Evolutionary conservation across 176 grass and related monocot species (phyloP).

Genomic region (Leersia perrieri): DNA sequence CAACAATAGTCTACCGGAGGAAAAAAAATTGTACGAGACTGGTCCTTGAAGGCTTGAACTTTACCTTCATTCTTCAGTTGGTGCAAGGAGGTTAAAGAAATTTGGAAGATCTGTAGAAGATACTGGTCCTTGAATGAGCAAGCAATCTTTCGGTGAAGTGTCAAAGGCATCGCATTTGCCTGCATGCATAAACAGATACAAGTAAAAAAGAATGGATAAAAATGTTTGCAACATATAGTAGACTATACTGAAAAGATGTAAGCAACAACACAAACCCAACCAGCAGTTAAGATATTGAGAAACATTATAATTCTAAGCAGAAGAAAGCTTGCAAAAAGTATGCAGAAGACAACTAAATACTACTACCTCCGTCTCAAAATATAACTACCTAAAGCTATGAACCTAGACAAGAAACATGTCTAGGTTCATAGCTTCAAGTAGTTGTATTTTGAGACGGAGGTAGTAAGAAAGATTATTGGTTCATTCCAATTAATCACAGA

Average conservation of each 20-base stretch:
- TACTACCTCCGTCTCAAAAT: too few species aligned
- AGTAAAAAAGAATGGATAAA: neutral
- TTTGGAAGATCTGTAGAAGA: slow-evolving; percentile 95
- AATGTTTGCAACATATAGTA: neutral
- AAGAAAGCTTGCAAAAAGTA: slow-evolving; percentile 27
- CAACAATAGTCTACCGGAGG: slow-evolving; percentile 19
- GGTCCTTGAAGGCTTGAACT: slow-evolving; percentile 63
- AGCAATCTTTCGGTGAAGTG: slow-evolving; percentile 74
- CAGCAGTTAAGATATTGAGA: neutral
- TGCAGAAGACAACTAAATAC: neutral
- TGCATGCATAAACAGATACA: slow-evolving; percentile 44
- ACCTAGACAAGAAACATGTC: too few species aligned
- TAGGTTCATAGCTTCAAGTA: too few species aligned
- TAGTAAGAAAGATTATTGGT: slow-evolving; percentile 17
- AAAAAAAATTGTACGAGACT: slow-evolving; percentile 21
- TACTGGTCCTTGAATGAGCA: slow-evolving; percentile 91
- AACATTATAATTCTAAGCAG: neutral
- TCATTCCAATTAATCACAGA: slow-evolving; percentile 1
- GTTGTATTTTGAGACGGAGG: too few species aligned
- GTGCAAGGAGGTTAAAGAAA: slow-evolving; percentile 88
- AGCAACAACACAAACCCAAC: neutral
- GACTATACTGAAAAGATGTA: slow-evolving; percentile 17
- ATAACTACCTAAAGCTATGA: too few species aligned
- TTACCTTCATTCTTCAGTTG: slow-evolving; percentile 88
- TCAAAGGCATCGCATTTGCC: slow-evolving; percentile 67